Evolutionary conservation across 345 rosid species (phyloP), one percentile per base, ranked within the genome.

Genomic region (Mangifera indica): DNA sequence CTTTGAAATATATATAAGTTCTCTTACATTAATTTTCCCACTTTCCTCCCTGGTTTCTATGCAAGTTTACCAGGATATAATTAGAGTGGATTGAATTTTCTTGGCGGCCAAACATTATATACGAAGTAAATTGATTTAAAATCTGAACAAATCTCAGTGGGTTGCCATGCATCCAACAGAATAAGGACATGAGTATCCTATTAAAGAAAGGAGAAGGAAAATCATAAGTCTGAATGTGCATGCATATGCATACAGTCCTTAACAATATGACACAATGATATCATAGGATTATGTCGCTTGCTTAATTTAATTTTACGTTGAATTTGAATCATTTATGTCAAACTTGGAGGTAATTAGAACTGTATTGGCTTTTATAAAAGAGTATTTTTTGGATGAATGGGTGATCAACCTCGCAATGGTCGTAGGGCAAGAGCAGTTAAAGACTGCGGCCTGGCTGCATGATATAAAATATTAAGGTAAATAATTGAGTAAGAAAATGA

Each of bases 401-500:
- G 66, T 62, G 76, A 74, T 77, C 81, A 32, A 74, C 66, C 75
- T 54, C 9, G 54, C 42, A 68, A 46, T 44, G 55, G 37, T 12
- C 10, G 54, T 45, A 25, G 22, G 12, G 70, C 14, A 32, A 37
- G 70, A 80, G 83, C 74, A 52, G 77, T 63, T 69, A 56, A 67
- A 73, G 77, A 40, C 70, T 62, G 73, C 52, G n/a, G 18, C 0
- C 44, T 44, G 8, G 0, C 44, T 44, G 8, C 32, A 29, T 29
- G 32, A 1, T 29, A 29, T 29, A 29, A 29, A 29, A 29, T 29
- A 29, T 29, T 29, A 29, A 29, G 32, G 32, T 29, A 1, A 29
- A 29, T 29, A 29, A 29, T 29, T 29, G 32, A 60, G 18, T 7
- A 53, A 44, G 44, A 68, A 61, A 60, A 32, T 60, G 72, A 72